These are phyloP conservation scores for Penicillium janthinellum DNA, from an alignment of 2,329 filamentous ascomycete species.

Conservation along the genomic window DNA sequence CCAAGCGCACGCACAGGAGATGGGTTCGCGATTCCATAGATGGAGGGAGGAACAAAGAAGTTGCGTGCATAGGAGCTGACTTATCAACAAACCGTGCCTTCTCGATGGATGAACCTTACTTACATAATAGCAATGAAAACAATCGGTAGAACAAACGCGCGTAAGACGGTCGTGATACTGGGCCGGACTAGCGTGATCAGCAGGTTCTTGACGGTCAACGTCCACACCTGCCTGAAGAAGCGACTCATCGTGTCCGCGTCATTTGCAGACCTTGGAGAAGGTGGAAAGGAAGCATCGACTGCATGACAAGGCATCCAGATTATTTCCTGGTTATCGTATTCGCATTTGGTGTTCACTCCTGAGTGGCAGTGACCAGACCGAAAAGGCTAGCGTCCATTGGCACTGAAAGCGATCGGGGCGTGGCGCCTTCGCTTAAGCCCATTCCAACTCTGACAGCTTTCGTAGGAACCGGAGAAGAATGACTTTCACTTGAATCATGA, in stretches of 20 bases:
- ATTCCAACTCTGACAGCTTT: too few species aligned
- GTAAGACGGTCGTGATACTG: conserved; percentile 55
- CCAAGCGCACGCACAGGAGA: conserved; percentile 64
- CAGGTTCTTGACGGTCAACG: conserved; percentile 60
- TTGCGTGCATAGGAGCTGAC: conserved; percentile 71
- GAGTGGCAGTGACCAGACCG: neutral
- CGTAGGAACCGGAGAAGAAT: too few species aligned
- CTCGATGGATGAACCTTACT: conserved; percentile 7
- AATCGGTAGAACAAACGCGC: conserved; percentile 59
- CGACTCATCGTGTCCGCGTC: neutral
- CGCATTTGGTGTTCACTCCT: too few species aligned
- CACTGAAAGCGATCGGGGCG: too few species aligned
- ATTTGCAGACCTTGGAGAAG: neutral
- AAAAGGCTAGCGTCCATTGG: neutral
- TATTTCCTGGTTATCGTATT: too few species aligned
- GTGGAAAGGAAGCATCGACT: neutral
- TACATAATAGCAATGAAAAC: conserved; percentile 54
- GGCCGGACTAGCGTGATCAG: conserved; percentile 57
- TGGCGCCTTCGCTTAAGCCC: too few species aligned
- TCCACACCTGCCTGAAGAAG: conserved; percentile 56
- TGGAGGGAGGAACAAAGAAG: conserved; percentile 76
- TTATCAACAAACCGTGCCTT: neutral
- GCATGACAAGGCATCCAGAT: neutral
- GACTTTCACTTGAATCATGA: too few species aligned
- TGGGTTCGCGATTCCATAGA: conserved; percentile 70